Conservation (phyloP, 1,284 basidiomycete genomes). For the Malassezia caprae region DNA sequence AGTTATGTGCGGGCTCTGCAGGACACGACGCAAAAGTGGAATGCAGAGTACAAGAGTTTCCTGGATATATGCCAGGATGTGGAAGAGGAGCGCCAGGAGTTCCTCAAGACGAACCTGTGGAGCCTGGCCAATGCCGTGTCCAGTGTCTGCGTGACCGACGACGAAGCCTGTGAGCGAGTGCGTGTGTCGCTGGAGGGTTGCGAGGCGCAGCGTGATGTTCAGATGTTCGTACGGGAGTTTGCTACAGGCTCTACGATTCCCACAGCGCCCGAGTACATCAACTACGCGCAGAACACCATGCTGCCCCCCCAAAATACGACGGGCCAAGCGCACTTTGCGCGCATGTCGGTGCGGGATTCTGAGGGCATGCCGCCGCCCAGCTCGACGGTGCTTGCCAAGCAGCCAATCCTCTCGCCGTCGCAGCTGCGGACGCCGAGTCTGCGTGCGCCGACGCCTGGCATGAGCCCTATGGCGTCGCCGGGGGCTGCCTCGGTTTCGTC, state of each 20-base stretch:
- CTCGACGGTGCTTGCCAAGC: conserved; percentile 5
- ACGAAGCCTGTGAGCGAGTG: conserved; percentile 55
- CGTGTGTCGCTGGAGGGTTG: conserved; percentile 43
- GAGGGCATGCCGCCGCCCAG: conserved; percentile 15
- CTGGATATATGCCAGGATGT: conserved; percentile 73
- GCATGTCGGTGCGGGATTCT: conserved; percentile 29
- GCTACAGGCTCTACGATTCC: conserved; percentile 43
- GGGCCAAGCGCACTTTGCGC: conserved; percentile 37
- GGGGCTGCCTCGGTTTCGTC: background rate
- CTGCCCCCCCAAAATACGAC: conserved; percentile 27
- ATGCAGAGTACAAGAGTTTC: conserved; percentile 70
- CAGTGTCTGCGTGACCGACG: conserved; percentile 87
- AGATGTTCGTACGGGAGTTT: conserved; percentile 37
- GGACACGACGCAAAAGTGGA: conserved; percentile 78
- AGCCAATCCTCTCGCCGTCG: conserved; percentile 1
- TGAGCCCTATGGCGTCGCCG: background rate
- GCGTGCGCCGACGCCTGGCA: background rate
- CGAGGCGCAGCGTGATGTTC: conserved; percentile 37
- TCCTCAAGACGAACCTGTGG: conserved; percentile 92
- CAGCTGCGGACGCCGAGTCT: background rate
- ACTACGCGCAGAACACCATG: conserved; percentile 43
- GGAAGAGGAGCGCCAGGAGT: conserved; percentile 84
- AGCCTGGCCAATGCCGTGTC: conserved; percentile 89
- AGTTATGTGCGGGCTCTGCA: conserved; percentile 73
- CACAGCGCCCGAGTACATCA: conserved; percentile 46